Evolutionary conservation across 495 filamentous ascomycete species (phyloP).

Genomic region (Hypoxylon fuscum): DNA sequence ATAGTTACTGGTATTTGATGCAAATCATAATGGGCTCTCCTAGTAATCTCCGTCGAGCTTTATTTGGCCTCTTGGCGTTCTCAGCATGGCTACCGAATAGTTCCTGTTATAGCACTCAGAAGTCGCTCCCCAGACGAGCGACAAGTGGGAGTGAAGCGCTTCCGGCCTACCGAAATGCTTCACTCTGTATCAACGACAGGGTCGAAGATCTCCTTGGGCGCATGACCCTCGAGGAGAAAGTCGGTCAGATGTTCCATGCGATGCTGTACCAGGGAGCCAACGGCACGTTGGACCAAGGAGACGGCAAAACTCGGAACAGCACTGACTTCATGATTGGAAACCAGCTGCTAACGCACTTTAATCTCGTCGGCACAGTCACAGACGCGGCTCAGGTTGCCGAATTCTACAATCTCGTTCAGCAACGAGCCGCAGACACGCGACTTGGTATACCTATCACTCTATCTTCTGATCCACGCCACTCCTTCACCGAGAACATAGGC

Average conservation of each 20-base stretch:
- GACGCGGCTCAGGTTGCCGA: conserved; percentile 22
- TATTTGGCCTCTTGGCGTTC: conserved; percentile 19
- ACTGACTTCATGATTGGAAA: conserved; percentile 36
- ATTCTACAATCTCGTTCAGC: conserved; percentile 33
- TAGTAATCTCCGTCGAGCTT: background rate
- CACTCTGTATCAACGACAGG: conserved; percentile 57
- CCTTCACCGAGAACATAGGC: conserved; percentile 35
- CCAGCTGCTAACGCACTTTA: conserved; percentile 36
- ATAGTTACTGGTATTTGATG: background rate
- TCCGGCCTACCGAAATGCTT: conserved; percentile 20
- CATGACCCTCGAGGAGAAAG: conserved; percentile 71
- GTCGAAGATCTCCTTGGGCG: conserved; percentile 65
- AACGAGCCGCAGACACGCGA: conserved; percentile 33
- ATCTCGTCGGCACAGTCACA: conserved; percentile 29
- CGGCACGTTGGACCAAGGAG: conserved; percentile 32
- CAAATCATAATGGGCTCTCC: conserved; percentile 6
- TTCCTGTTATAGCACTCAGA: conserved; percentile 1
- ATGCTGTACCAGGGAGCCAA: conserved; percentile 34
- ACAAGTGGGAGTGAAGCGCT: background rate
- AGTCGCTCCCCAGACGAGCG: background rate
- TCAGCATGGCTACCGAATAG: conserved; percentile 18
- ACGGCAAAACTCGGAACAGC: conserved; percentile 21
- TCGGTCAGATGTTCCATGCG: conserved; percentile 64
- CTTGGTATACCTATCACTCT: conserved; percentile 39
- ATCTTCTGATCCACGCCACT: conserved; percentile 37